Percentiles rank a stretch among this genome's conserved stretches.
Conservation (phyloP, 805 yeast species). For the Hanseniaspora clermontiae region DNA sequence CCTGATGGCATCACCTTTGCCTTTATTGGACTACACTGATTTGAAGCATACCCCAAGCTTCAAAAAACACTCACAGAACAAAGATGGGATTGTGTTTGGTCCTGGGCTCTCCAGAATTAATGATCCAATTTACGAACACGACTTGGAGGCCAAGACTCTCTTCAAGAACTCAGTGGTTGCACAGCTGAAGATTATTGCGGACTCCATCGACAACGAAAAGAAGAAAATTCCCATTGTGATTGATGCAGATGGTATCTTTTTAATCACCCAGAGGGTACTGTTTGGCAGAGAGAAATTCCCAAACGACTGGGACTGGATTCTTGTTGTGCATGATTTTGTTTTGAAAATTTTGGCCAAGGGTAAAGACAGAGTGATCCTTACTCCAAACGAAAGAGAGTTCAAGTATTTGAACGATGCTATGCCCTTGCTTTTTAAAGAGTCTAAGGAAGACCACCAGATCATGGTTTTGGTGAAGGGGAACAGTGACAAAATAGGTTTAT, state of each 20-base stretch:
- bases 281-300: background rate
- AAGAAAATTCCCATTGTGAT: slow-evolving; percentile 54
- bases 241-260: slow-evolving; percentile 80
- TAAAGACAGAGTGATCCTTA: slow-evolving; percentile 51
- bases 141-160: background rate
- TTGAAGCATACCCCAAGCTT: background rate
- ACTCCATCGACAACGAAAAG: background rate
- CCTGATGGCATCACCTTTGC: slow-evolving; percentile 7
- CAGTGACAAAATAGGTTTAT: slow-evolving; percentile 35
- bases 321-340: slow-evolving; percentile 17
- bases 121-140: background rate
- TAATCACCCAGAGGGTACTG: slow-evolving; percentile 35
- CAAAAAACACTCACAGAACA: background rate
- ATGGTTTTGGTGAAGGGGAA: slow-evolving; percentile 51
- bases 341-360: slow-evolving; percentile 36
- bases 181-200: slow-evolving; percentile 1
- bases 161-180: slow-evolving; percentile 2
- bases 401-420: slow-evolving; percentile 29
- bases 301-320: slow-evolving; percentile 1
- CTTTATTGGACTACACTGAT: background rate
- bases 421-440: background rate
- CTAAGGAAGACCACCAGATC: background rate
- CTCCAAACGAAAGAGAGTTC: slow-evolving; percentile 87
- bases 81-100: slow-evolving; percentile 7
- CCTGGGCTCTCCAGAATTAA: slow-evolving; percentile 10